Evolutionary conservation across 2,329 filamentous ascomycete genomes (phyloP).

Genomic region (Botrytis cinerea): DNA sequence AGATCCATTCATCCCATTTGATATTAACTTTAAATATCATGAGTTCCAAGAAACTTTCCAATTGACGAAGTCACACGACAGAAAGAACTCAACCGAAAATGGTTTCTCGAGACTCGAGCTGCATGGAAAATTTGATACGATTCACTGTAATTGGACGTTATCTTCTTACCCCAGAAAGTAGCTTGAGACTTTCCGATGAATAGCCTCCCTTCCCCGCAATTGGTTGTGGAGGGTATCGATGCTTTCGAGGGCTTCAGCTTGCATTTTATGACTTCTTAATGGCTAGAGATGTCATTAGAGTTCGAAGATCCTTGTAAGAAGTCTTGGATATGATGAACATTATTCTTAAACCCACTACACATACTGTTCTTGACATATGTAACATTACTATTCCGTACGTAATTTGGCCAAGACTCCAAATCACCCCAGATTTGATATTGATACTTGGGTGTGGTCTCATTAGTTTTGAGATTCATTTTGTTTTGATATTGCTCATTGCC

Average conservation of each 20-base stretch:
- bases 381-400: slow-evolving; percentile 1
- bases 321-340: neutral
- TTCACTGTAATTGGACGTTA: neutral
- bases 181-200: neutral
- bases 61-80: slow-evolving; percentile 17
- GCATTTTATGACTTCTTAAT: neutral
- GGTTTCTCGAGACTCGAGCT: slow-evolving; percentile 9
- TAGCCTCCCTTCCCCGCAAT: slow-evolving; percentile 7
- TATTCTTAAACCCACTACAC: slow-evolving; percentile 4
- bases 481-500: neutral
- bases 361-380: slow-evolving; percentile 1
- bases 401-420: neutral
- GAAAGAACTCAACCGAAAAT: neutral
- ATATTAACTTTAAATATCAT: neutral
- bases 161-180: neutral
- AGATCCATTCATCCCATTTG: slow-evolving; percentile 16
- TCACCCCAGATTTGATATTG: slow-evolving; percentile 8
- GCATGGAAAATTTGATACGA: neutral
- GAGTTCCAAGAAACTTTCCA: neutral
- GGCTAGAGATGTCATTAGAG: neutral
- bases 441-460: neutral
- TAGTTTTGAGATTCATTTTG: neutral
- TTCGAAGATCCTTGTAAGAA: neutral
- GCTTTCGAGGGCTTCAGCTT: neutral
- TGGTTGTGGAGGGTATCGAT: slow-evolving; percentile 1